These are phyloP conservation scores for Aschersonia sp. DNA, from an alignment of 2,329 filamentous ascomycete genomes.

Conservation along the genomic window DNA sequence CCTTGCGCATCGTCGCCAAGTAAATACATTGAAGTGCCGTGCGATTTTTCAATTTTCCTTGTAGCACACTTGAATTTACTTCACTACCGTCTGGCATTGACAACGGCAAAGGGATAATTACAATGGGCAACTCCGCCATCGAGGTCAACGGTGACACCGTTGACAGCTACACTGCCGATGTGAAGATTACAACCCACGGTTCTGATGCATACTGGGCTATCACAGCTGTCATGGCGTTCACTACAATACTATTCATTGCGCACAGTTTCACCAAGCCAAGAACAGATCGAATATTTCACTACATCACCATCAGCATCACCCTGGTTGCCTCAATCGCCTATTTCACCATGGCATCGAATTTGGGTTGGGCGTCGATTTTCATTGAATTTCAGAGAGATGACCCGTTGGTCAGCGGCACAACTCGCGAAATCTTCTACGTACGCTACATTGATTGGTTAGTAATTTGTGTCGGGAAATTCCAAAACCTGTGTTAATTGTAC, in stretches of 20 bases:
- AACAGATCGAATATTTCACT: conserved; percentile 39
- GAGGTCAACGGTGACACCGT: conserved; percentile 27
- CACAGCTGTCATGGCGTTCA: conserved; percentile 40
- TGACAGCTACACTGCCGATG: conserved; percentile 29
- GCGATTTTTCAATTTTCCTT: background rate
- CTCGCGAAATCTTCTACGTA: conserved; percentile 41
- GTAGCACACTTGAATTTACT: background rate
- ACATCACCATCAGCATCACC: conserved; percentile 27
- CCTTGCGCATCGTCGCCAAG: too few species aligned
- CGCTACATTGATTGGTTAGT: conserved; percentile 37
- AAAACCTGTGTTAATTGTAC: background rate
- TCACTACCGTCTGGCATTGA: background rate
- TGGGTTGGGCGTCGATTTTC: conserved; percentile 26
- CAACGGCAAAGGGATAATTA: background rate
- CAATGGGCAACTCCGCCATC: conserved; percentile 28
- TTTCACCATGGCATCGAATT: conserved; percentile 34
- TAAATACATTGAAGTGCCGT: background rate
- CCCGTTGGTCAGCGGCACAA: conserved; percentile 17
- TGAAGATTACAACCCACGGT: conserved; percentile 42
- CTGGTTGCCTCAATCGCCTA: conserved; percentile 31
- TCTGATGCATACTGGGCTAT: conserved; percentile 51
- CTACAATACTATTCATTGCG: conserved; percentile 37
- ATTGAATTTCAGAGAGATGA: conserved; percentile 36
- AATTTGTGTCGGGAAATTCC: background rate
- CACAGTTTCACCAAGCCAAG: conserved; percentile 37